These are phyloP conservation scores for Phytophthora sp. DNA, from an alignment of 352 stramenopile genomes.

Conservation along the genomic window DNA sequence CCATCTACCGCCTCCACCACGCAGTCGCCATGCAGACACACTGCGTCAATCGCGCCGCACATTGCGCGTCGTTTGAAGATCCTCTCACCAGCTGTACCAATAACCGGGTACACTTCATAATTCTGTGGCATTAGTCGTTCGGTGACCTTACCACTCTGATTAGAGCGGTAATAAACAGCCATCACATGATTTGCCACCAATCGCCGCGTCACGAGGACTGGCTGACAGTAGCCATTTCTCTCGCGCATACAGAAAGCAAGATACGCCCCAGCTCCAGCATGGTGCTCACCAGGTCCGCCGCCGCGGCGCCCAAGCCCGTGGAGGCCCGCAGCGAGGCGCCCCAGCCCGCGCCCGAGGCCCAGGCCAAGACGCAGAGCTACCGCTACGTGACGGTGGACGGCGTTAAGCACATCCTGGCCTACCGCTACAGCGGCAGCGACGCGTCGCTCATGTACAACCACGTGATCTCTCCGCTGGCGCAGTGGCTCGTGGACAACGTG, in stretches of 20 bases:
- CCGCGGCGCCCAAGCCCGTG: background rate
- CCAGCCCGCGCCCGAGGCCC: background rate
- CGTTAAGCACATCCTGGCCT: constrained; percentile 69
- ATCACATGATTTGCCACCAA: too few species aligned
- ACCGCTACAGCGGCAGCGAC: constrained; percentile 90
- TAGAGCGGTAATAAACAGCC: too few species aligned
- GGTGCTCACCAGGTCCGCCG: constrained; percentile 33
- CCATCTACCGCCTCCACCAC: constrained; percentile 16
- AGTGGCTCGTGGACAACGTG: constrained; percentile 81
- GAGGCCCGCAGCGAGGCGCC: background rate
- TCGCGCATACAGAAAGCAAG: constrained; percentile 10
- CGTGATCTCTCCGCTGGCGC: constrained; percentile 75
- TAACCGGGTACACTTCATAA: background rate
- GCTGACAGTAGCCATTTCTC: constrained; percentile 15
- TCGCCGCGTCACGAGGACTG: constrained; percentile 11
- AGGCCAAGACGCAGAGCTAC: constrained; percentile 33
- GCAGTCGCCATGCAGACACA: constrained; percentile 64
- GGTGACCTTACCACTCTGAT: constrained; percentile 11
- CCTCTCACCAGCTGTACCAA: too few species aligned
- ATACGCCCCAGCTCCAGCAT: constrained; percentile 12
- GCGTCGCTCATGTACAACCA: constrained; percentile 85
- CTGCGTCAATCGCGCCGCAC: constrained; percentile 48
- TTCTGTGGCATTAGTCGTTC: background rate
- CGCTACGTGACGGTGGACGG: constrained; percentile 78
- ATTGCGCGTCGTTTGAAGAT: constrained; percentile 29